Evolutionary conservation across 2,329 filamentous ascomycete species (phyloP), one percentile per base, ranked within the genome.

Genomic region (Ambrosiella cleistominuta): DNA sequence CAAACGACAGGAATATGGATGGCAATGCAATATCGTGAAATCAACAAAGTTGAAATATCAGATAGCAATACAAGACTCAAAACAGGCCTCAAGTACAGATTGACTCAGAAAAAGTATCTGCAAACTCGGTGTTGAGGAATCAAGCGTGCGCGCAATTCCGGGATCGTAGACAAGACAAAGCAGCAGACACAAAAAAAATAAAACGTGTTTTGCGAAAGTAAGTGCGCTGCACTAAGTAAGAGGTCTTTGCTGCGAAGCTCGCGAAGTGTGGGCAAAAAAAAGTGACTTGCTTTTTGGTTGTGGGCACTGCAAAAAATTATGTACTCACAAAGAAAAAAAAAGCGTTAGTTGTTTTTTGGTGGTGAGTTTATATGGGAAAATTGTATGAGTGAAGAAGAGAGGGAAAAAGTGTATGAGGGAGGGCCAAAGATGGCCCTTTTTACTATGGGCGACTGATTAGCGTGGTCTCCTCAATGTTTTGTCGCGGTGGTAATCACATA

Each of bases 361-460:
- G 74, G 67, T 68, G 66, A 69, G 69, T 73, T 77, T 75, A 68
- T 71, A 70, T 76, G 74, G 71, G 72, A 74, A 71, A 72, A 75
- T 78, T 80, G 77, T 79, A 79, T 80, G 77, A 74, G 75, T 77
- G 72, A 75, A 73, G 70, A 71, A 75, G 75, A 76, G 74, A 75
- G 72, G 68, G 70, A 70, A 72, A 71, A 73, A 72, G 69, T 74
- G 75, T 76, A 76, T 74, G 75, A 74, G 74, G 73, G 72, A 71
- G 71, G 70, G 70, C 71, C 71, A 71, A 71, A 71, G 72, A 72
- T 72, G 17, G 73, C 75, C 27, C 76, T 80, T 81, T 81, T 81
- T 79, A 80, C 77, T 79, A 76, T 77, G 77, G 74, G 74, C 70
- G 75, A 75, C 74, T 80, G 77, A 79, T 80, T 80, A 76, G 71